Percentiles rank a stretch among this genome's conserved stretches.
Conservation (phyloP, 73 alveolate species). For the Paramecium caudatum region DNA sequence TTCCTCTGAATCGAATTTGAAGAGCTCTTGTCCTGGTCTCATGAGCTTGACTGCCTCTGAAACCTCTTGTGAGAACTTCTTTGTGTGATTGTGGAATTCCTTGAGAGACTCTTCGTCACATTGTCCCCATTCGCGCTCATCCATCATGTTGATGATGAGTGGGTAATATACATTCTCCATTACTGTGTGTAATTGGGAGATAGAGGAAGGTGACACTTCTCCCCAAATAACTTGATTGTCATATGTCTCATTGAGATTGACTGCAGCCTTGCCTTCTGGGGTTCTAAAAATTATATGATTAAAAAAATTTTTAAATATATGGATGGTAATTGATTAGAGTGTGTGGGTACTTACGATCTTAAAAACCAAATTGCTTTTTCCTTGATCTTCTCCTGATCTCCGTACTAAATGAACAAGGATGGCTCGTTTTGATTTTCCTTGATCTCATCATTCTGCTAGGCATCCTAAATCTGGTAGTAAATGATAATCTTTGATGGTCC, state of each 20-base stretch:
- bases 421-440: slow-evolving; percentile 76
- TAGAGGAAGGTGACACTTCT: slow-evolving; percentile 64
- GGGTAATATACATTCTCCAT: slow-evolving; percentile 76
- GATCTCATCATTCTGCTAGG: slow-evolving; percentile 70
- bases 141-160: slow-evolving; percentile 56
- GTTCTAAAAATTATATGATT: slow-evolving; percentile 34
- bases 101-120: slow-evolving; percentile 71
- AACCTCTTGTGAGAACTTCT: slow-evolving; percentile 72
- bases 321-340: not conserved
- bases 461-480: slow-evolving; percentile 68
- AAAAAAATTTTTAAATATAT: not conserved
- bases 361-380: slow-evolving; percentile 74
- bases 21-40: slow-evolving; percentile 76
- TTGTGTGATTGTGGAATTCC: slow-evolving; percentile 72
- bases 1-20: slow-evolving; percentile 74
- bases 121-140: slow-evolving; percentile 73
- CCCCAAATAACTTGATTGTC: slow-evolving; percentile 75
- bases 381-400: slow-evolving; percentile 67
- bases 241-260: slow-evolving; percentile 48
- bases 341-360: slow-evolving; percentile 34
- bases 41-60: slow-evolving; percentile 74
- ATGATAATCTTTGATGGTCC: slow-evolving; percentile 66
- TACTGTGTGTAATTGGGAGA: slow-evolving; percentile 65
- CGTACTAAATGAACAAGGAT: slow-evolving; percentile 48
- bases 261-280: slow-evolving; percentile 69